phyloP scores from a whole-genome alignment of 1,139 yeast species.

The Suhomyces bribrorum region DNA sequence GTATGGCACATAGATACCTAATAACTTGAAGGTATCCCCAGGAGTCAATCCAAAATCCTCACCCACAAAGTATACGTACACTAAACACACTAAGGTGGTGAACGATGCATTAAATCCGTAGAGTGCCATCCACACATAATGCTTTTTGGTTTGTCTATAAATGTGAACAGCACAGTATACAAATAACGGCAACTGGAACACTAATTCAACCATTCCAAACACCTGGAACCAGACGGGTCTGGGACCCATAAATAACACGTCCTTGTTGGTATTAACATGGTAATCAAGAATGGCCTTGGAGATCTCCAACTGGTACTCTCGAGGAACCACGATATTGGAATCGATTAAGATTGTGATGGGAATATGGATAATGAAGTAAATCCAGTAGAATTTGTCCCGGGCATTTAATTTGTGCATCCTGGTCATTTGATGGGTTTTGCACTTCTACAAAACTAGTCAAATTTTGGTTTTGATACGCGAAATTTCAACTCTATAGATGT shows the following conservation, averaged over 20 bases:
- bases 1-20: constrained; percentile 65
- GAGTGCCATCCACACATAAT: constrained; percentile 55
- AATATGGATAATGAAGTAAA: constrained; percentile 57
- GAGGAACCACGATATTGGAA: constrained; percentile 67
- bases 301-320: constrained; percentile 43
- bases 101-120: constrained; percentile 79
- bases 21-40: constrained; percentile 42
- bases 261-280: constrained; percentile 67
- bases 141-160: constrained; percentile 21
- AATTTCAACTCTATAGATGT: not conserved
- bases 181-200: constrained; percentile 80
- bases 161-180: constrained; percentile 37
- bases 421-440: not conserved
- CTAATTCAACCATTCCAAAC: constrained; percentile 70
- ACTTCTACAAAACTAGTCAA: not conserved
- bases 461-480: not conserved
- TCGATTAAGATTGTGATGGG: constrained; percentile 78
- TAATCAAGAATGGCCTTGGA: constrained; percentile 53
- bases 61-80: constrained; percentile 41
- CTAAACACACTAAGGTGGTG: constrained; percentile 68
- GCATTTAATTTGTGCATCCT: too few species aligned
- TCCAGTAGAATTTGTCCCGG: constrained; percentile 27
- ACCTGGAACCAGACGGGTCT: constrained; percentile 67
- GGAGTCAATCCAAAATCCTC: constrained; percentile 33
- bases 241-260: constrained; percentile 55